Conservation (phyloP, 768 basidiomycete species). For the Cantharellus cinnabarinus region DNA sequence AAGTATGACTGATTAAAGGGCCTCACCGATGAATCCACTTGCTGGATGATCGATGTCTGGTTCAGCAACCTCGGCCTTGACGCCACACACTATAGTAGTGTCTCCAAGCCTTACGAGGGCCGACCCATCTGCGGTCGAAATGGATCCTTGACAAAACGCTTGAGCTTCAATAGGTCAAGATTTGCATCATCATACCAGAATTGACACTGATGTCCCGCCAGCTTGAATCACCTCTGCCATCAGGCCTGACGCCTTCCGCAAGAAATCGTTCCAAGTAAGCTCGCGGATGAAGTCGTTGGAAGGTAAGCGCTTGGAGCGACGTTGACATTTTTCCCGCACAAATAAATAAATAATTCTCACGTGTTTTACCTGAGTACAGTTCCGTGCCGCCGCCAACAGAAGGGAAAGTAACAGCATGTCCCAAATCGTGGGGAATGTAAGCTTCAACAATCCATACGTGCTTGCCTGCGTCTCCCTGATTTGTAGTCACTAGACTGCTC, state of each 20-base stretch:
- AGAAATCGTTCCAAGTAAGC: conserved; percentile 78
- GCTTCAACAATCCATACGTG: conserved; percentile 12
- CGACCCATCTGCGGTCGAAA: conserved; percentile 86
- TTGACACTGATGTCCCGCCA: conserved; percentile 68
- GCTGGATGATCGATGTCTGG: conserved; percentile 59
- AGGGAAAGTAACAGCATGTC: conserved; percentile 30
- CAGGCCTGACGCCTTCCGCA: conserved; percentile 55
- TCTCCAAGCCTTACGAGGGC: conserved; percentile 77
- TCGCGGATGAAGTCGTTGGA: conserved; percentile 68
- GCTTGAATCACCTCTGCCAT: conserved; percentile 46
- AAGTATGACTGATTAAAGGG: neutral
- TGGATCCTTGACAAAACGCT: conserved; percentile 40
- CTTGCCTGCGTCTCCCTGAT: neutral
- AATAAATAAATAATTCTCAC: neutral
- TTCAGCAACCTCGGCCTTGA: conserved; percentile 88
- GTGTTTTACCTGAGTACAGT: neutral
- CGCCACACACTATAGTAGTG: conserved; percentile 89
- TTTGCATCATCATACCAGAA: conserved; percentile 35
- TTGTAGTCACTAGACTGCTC: conserved; percentile 47
- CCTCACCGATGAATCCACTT: conserved; percentile 63
- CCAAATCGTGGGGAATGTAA: conserved; percentile 61
- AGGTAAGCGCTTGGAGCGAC: neutral
- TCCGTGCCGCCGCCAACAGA: too few relatives aligned
- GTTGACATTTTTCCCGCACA: neutral
- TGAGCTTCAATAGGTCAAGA: neutral